Base-by-base conservation (phyloP, 768 basidiomycete genomes). In the Rhodotorula sphaerocarpa region DNA sequence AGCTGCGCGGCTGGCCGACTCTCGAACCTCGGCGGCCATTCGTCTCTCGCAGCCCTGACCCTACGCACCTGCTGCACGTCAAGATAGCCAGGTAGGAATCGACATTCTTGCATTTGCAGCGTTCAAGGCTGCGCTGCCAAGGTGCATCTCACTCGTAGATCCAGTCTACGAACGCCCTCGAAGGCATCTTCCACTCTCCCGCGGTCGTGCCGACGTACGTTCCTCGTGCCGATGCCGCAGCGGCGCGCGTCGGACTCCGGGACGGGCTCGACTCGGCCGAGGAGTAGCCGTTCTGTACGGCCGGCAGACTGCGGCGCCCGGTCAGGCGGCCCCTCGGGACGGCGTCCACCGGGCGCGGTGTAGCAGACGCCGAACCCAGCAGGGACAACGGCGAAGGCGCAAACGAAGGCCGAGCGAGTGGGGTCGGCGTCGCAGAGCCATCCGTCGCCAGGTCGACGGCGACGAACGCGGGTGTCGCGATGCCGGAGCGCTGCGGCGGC, bases 121-220 rank as follows among this genome's bases (percentile, higher is more conserved):
- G n/a, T n/a, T n/a, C n/a, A n/a, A n/a, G n/a, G n/a, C n/a, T n/a
- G n/a, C n/a, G n/a, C n/a, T n/a, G n/a, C n/a, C n/a, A n/a, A n/a
- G n/a, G n/a, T n/a, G n/a, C 2, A 25, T n/a, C 36, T 52, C 21
- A 52, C n/a, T 39, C 51, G 34, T 27, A 36, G 3, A 36, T 3
- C 34, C 51, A 52, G 23, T 27, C 36, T 10, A 39, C 18, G 10
- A 36, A 52, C 1, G 2, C n/a, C 14, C 18, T 7, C 33, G 59
- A 57, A 1, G 66, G 66, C 57, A 59, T 28, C 46, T 30, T 59
- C 66, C 66, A 67, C 33, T 66, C 57, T 16, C 45, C 42, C 36
- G 23, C 28, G 11, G 23, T 42, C 1, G 36, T 51, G 15, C 55
- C 65, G 33, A 34, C 47, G 7, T 28, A 41, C n/a, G 27, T 46